Conservation (phyloP, 805 yeast genomes). For the Sugiyamaella qingdaonensis region DNA sequence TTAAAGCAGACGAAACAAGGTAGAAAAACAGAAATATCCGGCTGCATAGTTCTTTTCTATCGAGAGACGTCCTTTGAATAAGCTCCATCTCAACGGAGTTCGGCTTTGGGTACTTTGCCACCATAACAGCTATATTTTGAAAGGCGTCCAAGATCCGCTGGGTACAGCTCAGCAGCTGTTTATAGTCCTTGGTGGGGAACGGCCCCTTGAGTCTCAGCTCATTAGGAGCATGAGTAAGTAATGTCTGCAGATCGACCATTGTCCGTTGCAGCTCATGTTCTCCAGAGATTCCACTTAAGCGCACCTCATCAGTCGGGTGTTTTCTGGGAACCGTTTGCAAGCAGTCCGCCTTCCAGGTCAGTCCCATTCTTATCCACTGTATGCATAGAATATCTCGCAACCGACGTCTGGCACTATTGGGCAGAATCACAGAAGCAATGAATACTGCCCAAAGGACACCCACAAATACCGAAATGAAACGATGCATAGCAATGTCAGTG, state of each 20-base stretch:
- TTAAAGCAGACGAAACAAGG: constrained; percentile 58
- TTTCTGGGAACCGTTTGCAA: constrained; percentile 30
- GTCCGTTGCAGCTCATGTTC: constrained; percentile 47
- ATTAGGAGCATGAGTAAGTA: constrained; percentile 66
- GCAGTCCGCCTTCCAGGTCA: constrained; percentile 76
- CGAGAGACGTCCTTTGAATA: constrained; percentile 44
- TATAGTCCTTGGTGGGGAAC: constrained; percentile 55
- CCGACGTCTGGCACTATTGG: constrained; percentile 70
- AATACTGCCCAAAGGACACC: constrained; percentile 77
- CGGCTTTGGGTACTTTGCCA: constrained; percentile 56
- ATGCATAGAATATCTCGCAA: constrained; percentile 61
- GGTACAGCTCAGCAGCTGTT: constrained; percentile 49
- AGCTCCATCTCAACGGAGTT: constrained; percentile 52
- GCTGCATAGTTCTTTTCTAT: constrained; percentile 65
- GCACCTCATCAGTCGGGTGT: constrained; percentile 6
- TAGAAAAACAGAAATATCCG: constrained; percentile 72
- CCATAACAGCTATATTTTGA: constrained; percentile 67
- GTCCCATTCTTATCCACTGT: constrained; percentile 76
- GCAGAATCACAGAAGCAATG: constrained; percentile 62
- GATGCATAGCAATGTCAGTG: constrained; percentile 70
- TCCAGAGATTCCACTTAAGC: constrained; percentile 26
- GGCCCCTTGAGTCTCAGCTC: constrained; percentile 73
- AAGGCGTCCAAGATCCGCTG: constrained; percentile 67
- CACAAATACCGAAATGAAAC: constrained; percentile 64
- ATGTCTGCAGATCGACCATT: constrained; percentile 54